phyloP scores from a whole-genome alignment of 176 grass and related monocot species.

The Phragmites australis region DNA sequence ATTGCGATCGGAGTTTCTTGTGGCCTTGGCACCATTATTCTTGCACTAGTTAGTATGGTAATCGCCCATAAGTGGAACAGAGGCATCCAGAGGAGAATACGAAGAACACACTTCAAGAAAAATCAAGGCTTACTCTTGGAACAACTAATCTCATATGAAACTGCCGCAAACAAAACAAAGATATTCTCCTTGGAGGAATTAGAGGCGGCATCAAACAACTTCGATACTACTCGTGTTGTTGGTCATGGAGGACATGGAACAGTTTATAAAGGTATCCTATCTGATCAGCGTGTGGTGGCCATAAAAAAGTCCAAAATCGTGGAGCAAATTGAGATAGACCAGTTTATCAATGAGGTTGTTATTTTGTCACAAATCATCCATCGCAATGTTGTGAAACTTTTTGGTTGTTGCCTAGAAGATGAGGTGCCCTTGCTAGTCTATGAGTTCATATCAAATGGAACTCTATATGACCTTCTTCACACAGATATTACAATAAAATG shows the following conservation, averaged over 20 bases:
- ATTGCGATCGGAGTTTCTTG: conserved; percentile 9
- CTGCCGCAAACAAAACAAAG: not conserved
- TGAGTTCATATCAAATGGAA: conserved; percentile 65
- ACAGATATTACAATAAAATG: not conserved
- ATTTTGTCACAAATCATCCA: conserved; percentile 52
- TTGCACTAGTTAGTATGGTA: not conserved
- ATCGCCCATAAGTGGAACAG: not conserved
- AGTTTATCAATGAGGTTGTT: conserved; percentile 60
- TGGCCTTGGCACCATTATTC: not conserved
- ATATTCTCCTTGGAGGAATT: conserved; percentile 52
- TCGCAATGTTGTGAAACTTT: conserved; percentile 52
- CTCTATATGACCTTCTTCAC: conserved; percentile 38
- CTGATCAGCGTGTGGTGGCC: conserved; percentile 29
- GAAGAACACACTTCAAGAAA: conserved; percentile 23
- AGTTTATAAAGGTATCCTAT: conserved; percentile 49
- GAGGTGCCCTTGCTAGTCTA: conserved; percentile 49
- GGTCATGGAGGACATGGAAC: conserved; percentile 52
- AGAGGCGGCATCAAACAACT: conserved; percentile 46
- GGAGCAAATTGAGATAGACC: conserved; percentile 45
- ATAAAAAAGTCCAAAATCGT: conserved; percentile 48
- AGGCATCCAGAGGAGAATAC: not conserved
- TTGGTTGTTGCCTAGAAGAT: conserved; percentile 51
- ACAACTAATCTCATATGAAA: conserved; percentile 32
- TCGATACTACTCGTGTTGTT: conserved; percentile 35
- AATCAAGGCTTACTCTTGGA: conserved; percentile 29